Evolutionary conservation across 495 filamentous ascomycete species (phyloP), one percentile per base, ranked within the genome.

Genomic region (Letharia lupina): DNA sequence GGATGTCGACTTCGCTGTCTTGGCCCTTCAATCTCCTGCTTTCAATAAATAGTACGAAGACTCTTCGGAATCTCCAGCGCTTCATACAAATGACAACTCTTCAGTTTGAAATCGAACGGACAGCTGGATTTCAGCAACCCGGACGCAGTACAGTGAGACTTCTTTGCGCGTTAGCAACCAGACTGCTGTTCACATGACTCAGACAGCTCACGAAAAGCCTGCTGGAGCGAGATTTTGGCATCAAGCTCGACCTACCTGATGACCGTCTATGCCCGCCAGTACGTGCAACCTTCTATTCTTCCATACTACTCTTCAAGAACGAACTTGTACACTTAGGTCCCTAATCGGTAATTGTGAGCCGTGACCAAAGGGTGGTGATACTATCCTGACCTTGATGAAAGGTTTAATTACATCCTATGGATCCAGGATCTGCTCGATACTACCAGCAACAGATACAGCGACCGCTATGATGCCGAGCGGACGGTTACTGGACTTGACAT

Each of bases 191-290:
- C 40, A 65, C 1, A 12, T 5, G 5, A 40, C 44, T 40, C 54
- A 87, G 85, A 77, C 88, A 91, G 72, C 80, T 98, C 57, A 93
- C 93, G 16, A 91, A 88, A 73, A 87, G 86, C 42, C 78, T 96
- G 10, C 78, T 98, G 33, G 80, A 86, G 68, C 76, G 80, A 41
- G 88, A 97, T 72, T 97, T 97, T 73, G 80, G 81, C 8, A 72
- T 98, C 4, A 68, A 79, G 8, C 78, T 97, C 11, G 79, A 87
- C 18, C 80, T 96, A 0, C 91, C 90, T 0, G 76, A 81, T 31
- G 86, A 95, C 75, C 82, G 94, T 60, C 80, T 98, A 9, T 98
- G 94, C 71, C 94, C 94, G n/a, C 91, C 94, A 33, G 89, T 95
- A 75, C 65, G 83, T 70, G 20, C 28, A 44, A 63, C 23, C 1